Conservation (phyloP, 495 filamentous ascomycete species). For the Cercophora sp. region DNA sequence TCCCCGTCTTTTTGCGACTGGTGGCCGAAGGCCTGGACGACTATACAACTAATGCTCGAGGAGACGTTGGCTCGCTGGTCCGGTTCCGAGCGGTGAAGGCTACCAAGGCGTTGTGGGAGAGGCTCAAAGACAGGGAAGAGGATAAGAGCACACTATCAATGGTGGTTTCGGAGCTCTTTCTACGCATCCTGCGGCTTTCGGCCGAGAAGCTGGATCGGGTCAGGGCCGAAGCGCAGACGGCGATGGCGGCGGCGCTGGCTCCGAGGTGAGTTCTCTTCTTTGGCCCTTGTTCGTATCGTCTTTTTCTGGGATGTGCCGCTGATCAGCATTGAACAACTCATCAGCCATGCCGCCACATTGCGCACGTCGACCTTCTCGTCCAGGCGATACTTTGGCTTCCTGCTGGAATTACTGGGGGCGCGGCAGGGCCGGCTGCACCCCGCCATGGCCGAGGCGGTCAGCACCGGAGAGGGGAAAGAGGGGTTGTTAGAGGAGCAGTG, state of each 20-base stretch:
- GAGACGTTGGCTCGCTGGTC: slow-evolving; percentile 83
- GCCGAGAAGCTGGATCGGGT: slow-evolving; percentile 89
- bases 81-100: slow-evolving; percentile 72
- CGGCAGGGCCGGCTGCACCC: slow-evolving; percentile 23
- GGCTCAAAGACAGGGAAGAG: slow-evolving; percentile 14
- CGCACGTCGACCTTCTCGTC: slow-evolving; percentile 44
- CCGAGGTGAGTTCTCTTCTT: slow-evolving; percentile 26
- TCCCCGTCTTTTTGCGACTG: slow-evolving; percentile 32
- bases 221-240: slow-evolving; percentile 59
- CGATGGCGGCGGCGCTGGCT: slow-evolving; percentile 34
- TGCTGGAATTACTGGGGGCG: slow-evolving; percentile 39
- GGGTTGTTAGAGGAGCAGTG: slow-evolving; percentile 19
- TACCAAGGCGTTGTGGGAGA: slow-evolving; percentile 42
- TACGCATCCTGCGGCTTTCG: slow-evolving; percentile 62
- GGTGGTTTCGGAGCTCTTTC: slow-evolving; percentile 30
- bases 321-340: neutral
- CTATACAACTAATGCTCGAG: slow-evolving; percentile 80
- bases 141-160: neutral
- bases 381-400: slow-evolving; percentile 44
- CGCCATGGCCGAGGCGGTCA: slow-evolving; percentile 11
- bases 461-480: slow-evolving; percentile 1
- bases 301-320: neutral
- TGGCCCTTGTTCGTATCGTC: slow-evolving; percentile 1
- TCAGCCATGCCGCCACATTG: slow-evolving; percentile 26
- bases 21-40: slow-evolving; percentile 65